These are phyloP conservation scores for Aspergillus fumigatus DNA, from an alignment of 2,329 filamentous ascomycete genomes.

Conservation along the genomic window DNA sequence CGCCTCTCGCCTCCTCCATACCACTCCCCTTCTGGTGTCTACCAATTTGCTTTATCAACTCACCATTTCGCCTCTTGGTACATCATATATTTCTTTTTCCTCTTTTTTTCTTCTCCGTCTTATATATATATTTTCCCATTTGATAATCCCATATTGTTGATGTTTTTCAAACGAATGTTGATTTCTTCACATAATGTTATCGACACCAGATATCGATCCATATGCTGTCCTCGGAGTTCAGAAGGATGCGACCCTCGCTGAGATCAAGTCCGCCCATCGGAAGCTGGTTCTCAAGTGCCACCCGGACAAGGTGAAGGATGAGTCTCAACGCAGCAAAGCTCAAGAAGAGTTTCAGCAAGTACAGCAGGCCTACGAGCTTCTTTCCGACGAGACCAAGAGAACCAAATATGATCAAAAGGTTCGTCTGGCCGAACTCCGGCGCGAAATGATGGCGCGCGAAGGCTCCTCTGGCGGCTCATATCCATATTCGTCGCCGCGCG, in stretches of 20 bases:
- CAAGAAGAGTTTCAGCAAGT: conserved; percentile 87
- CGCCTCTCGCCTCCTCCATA: conserved; percentile 5
- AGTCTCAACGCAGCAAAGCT: conserved; percentile 69
- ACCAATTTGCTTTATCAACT: neutral
- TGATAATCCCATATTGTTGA: conserved; percentile 4
- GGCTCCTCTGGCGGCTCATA: conserved; percentile 14
- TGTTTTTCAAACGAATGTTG: conserved; percentile 10
- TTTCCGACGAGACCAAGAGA: conserved; percentile 71
- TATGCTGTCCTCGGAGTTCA: conserved; percentile 72
- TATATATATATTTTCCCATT: neutral
- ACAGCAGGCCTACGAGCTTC: conserved; percentile 86
- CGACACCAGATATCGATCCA: conserved; percentile 57
- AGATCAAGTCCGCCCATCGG: conserved; percentile 75
- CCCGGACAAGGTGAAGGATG: conserved; percentile 84
- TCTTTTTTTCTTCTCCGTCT: neutral
- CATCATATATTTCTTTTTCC: neutral
- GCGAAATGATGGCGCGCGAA: conserved; percentile 48
- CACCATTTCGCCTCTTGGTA: conserved; percentile 5
- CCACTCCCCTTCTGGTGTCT: neutral
- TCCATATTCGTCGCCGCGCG: conserved; percentile 17
- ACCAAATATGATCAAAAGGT: conserved; percentile 73
- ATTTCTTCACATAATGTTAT: conserved; percentile 21
- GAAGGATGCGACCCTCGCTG: conserved; percentile 63
- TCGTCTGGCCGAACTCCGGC: conserved; percentile 61
- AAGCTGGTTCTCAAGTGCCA: conserved; percentile 86